Evolutionary conservation across 2,329 filamentous ascomycete species (phyloP).

Genomic region (Neoascochyta sp.): DNA sequence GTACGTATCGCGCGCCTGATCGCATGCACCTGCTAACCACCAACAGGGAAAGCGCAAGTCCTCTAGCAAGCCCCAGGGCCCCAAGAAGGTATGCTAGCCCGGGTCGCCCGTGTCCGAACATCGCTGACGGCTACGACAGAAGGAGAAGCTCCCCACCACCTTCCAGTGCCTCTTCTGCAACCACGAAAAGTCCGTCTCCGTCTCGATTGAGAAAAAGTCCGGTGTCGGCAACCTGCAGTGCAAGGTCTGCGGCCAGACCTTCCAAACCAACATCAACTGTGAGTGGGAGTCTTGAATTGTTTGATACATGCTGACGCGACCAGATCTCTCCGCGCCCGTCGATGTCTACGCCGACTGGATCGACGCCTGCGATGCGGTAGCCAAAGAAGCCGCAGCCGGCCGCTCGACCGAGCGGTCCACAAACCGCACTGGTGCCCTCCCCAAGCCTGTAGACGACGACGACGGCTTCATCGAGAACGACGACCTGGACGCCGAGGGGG

Average conservation of each 20-base stretch:
- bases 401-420: conserved; percentile 25
- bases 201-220: conserved; percentile 91
- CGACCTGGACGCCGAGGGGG: conserved; percentile 39
- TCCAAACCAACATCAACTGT: conserved; percentile 93
- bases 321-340: conserved; percentile 83
- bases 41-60: conserved; percentile 82
- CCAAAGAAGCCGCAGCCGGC: conserved; percentile 54
- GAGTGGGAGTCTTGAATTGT: conserved; percentile 33
- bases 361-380: conserved; percentile 78
- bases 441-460: conserved; percentile 28
- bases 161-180: conserved; percentile 99
- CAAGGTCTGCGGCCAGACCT: conserved; percentile 89
- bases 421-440: conserved; percentile 25
- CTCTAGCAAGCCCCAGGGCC: conserved; percentile 73
- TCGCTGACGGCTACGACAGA: conserved; percentile 24
- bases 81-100: conserved; percentile 65
- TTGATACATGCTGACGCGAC: conserved; percentile 10
- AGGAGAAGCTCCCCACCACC: conserved; percentile 70
- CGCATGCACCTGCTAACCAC: conserved; percentile 21
- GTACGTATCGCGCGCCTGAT: conserved; percentile 4
- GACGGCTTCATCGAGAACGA: conserved; percentile 40
- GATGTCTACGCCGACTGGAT: conserved; percentile 99
- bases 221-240: conserved; percentile 82
- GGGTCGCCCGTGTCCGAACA: conserved; percentile 1
- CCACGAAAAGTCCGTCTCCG: conserved; percentile 85